Base-by-base conservation (phyloP, 2,329 filamentous ascomycete genomes). In the Phaeosphaeriaceae sp. region DNA sequence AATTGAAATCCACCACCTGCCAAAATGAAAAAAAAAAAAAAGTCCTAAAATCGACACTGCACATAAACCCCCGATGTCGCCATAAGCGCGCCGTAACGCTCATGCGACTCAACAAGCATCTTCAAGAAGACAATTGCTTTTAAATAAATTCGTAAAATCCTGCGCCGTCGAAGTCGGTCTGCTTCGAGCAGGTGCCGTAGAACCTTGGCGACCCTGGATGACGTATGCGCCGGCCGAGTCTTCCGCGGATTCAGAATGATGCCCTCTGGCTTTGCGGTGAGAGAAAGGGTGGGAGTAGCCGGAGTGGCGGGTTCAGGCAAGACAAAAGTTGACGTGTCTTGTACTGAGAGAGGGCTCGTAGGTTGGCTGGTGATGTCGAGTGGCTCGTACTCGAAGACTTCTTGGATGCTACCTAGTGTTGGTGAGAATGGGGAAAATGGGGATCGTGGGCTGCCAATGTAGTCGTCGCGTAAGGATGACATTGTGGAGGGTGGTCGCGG, bases 21-120 rank as follows among this genome's bases (percentile, higher is more conserved):
- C n/a, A 3, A 16, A 41, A 6, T 20, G 17, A 17, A n/a, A 5
- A 34, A n/a, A n/a, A n/a, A n/a, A n/a, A n/a, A n/a, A n/a, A n/a
- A n/a, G n/a, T n/a, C 26, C 26, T n/a, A n/a, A 8, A n/a, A 11
- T 60, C 47, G 64, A 23, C 62, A 61, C 41, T 61, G 62, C 59
- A 65, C 56, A 33, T 65, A 63, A 49, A 61, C 54, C 41, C 62
- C 62, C 7, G 61, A 60, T n/a, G 57, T 61, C 35, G 58, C 53
- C 62, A 65, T 65, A 38, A 61, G 51, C 12, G 59, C 54, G 20
- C 62, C 62, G 26, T 65, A 65, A 11, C 62, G 62, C 44, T 64
- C 62, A 28, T 64, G 59, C 2, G 62, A 60, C 43, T 54, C 55
- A 36, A 61, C 56, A 23, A 65, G 46, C 32, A 61, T 57, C 36